phyloP scores from a whole-genome alignment of 805 yeast genomes.

The Peterozyma xylosa region DNA sequence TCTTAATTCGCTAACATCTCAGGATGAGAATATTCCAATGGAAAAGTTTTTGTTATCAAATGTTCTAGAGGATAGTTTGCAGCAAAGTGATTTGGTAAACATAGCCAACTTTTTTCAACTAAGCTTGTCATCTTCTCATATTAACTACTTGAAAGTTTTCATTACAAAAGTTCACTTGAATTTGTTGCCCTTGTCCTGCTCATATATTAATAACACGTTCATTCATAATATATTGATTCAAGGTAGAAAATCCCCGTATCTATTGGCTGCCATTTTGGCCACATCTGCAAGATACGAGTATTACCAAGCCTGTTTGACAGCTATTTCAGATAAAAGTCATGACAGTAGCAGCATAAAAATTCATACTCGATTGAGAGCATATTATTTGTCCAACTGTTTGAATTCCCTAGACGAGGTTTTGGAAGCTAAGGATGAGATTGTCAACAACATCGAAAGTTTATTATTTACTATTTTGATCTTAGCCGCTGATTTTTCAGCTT shows the following conservation, averaged over 20 bases:
- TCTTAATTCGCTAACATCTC: not conserved
- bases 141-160: conserved; percentile 23
- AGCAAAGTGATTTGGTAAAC: conserved; percentile 16
- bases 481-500: conserved; percentile 57
- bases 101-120: conserved; percentile 23
- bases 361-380: conserved; percentile 55
- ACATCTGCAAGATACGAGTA: conserved; percentile 56
- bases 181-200: conserved; percentile 26
- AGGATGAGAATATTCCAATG: conserved; percentile 6
- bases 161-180: conserved; percentile 26
- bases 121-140: conserved; percentile 21
- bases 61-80: conserved; percentile 19
- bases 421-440: conserved; percentile 29
- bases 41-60: conserved; percentile 7
- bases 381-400: conserved; percentile 59
- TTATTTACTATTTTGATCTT: conserved; percentile 60
- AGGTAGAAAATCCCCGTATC: conserved; percentile 44
- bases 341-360: conserved; percentile 10
- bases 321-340: conserved; percentile 12
- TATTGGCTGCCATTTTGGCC: conserved; percentile 64
- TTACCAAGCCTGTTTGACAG: conserved; percentile 18
- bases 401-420: conserved; percentile 47
- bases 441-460: conserved; percentile 59
- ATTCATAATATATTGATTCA: conserved; percentile 22
- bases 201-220: conserved; percentile 23